Percentiles rank a stretch among this genome's conserved stretches.
phyloP scores from a whole-genome alignment of 2,329 filamentous ascomycete species.

The Mycosphaerella sp. region DNA sequence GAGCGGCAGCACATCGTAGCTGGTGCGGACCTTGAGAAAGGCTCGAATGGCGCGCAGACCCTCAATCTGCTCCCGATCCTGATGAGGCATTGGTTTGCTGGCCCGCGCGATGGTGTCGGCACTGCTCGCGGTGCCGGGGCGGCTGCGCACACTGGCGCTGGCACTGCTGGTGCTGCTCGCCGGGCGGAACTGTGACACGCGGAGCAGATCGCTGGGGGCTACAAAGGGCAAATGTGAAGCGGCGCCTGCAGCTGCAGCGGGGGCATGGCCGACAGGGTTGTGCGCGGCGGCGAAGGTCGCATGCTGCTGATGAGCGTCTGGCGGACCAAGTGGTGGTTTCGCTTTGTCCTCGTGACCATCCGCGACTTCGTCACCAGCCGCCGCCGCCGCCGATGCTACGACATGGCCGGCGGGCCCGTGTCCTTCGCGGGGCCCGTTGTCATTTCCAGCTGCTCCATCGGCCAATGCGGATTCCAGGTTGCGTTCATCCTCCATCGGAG shows the following conservation, averaged over 20 bases:
- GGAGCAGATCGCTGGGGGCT: constrained; percentile 19
- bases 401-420: background rate
- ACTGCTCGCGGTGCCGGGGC: constrained; percentile 2
- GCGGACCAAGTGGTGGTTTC: background rate
- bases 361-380: background rate
- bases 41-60: constrained; percentile 83
- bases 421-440: background rate
- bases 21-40: constrained; percentile 92
- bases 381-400: background rate
- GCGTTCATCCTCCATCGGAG: background rate
- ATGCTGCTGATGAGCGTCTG: background rate
- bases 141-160: background rate
- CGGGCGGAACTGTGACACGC: constrained; percentile 2
- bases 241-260: background rate
- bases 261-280: background rate
- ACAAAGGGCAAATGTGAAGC: constrained; percentile 15
- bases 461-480: background rate
- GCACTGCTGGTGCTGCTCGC: background rate
- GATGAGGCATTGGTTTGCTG: constrained; percentile 31
- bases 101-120: background rate
- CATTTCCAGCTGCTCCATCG: background rate
- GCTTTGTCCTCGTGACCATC: background rate
- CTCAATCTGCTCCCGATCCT: constrained; percentile 72
- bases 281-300: background rate
- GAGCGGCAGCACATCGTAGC: constrained; percentile 94